A percentile compares a stretch with the other conserved stretches of the same genome.
These are phyloP conservation scores for Magnaporthiopsis rhizophila DNA, from an alignment of 2,329 filamentous ascomycete species.

Conservation along the genomic window DNA sequence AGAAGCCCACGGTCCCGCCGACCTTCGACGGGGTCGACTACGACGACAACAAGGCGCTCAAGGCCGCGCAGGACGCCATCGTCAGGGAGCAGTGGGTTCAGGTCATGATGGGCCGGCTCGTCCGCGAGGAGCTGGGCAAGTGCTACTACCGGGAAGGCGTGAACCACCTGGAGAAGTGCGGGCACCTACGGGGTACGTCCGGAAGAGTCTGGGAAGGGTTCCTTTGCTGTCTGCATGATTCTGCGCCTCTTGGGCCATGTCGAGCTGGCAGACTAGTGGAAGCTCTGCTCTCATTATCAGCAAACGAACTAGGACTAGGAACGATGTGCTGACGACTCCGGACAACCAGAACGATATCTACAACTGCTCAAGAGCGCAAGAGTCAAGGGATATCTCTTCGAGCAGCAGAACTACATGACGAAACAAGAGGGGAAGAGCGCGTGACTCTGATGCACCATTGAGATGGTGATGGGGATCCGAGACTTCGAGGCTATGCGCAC, in stretches of 20 bases:
- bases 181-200: conserved; percentile 66
- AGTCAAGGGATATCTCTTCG: conserved; percentile 70
- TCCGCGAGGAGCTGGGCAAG: conserved; percentile 76
- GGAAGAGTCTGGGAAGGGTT: background rate
- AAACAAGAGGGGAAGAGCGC: conserved; percentile 31
- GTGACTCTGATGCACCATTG: background rate
- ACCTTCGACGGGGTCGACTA: conserved; percentile 85
- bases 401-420: conserved; percentile 68
- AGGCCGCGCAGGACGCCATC: conserved; percentile 74
- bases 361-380: conserved; percentile 68
- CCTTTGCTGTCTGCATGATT: background rate
- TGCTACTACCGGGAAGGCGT: conserved; percentile 80
- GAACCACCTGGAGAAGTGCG: conserved; percentile 85
- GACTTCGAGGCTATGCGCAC: background rate
- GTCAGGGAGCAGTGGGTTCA: conserved; percentile 83
- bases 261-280: background rate
- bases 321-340: background rate
- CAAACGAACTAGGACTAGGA: background rate
- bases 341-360: conserved; percentile 62
- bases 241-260: background rate
- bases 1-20: conserved; percentile 74
- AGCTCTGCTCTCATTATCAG: background rate
- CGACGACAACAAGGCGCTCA: conserved; percentile 72
- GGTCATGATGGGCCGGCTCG: conserved; percentile 80
- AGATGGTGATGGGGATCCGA: background rate